Percentiles rank a stretch among this genome's conserved stretches.
phyloP scores from a whole-genome alignment of 2,329 filamentous ascomycete species.

The Tolypocladium album region DNA sequence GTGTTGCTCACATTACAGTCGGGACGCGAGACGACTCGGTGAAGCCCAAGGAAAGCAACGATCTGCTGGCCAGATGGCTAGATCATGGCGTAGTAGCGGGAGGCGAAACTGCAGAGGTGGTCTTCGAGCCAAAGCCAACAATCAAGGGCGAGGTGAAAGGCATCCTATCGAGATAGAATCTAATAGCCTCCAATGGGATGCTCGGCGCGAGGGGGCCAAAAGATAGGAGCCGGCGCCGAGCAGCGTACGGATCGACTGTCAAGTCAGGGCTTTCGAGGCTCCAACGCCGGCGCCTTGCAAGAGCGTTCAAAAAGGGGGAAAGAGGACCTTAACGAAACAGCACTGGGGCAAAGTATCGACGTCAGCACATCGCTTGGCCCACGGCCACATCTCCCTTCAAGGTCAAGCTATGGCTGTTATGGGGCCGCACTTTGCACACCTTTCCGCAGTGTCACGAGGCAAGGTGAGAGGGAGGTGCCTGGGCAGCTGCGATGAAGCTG shows the following conservation, averaged over 20 bases:
- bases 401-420: background rate
- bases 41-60: conserved; percentile 93
- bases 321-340: background rate
- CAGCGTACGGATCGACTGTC: background rate
- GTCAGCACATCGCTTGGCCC: background rate
- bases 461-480: background rate
- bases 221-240: background rate
- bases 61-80: conserved; percentile 67
- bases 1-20: conserved; percentile 77
- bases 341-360: background rate
- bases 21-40: conserved; percentile 65
- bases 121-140: conserved; percentile 37
- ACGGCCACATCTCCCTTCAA: too few species aligned
- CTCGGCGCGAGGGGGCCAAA: background rate
- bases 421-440: background rate
- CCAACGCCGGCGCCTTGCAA: background rate
- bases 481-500: background rate
- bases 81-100: conserved; percentile 35
- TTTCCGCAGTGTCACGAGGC: background rate
- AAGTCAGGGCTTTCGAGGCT: background rate
- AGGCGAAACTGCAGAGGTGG: conserved; percentile 33
- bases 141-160: conserved; percentile 36
- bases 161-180: conserved; percentile 34
- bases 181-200: background rate
- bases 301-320: background rate